Percentiles rank a stretch among this genome's conserved stretches.
Conservation (phyloP, 2,329 filamentous ascomycete genomes). For the Orbilia quercus region DNA sequence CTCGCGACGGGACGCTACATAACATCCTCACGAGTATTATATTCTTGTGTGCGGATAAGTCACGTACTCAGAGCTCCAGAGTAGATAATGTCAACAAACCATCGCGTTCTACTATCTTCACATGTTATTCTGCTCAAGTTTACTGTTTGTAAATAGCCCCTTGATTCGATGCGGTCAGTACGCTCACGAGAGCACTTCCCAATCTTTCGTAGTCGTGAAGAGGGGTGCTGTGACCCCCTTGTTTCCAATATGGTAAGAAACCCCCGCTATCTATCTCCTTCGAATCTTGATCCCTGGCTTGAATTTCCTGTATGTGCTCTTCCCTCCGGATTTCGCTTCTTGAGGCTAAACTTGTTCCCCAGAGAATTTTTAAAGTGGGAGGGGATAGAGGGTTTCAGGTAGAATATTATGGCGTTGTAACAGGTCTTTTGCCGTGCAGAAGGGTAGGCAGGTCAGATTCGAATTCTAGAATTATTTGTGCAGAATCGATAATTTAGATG, state of each 20-base stretch:
- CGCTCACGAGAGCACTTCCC: neutral
- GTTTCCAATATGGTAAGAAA: neutral
- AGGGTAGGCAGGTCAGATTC: too few species aligned
- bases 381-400: slow-evolving; percentile 12
- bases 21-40: neutral
- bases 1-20: slow-evolving; percentile 17
- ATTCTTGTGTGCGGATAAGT: slow-evolving; percentile 13
- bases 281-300: slow-evolving; percentile 3
- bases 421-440: too few species aligned
- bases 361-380: neutral
- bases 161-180: slow-evolving; percentile 9
- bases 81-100: neutral
- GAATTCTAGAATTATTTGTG: too few species aligned
- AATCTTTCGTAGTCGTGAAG: neutral
- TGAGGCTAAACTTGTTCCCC: slow-evolving; percentile 15
- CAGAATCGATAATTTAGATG: too few species aligned
- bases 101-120: slow-evolving; percentile 12
- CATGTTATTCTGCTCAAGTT: too few species aligned
- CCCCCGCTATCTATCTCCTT: slow-evolving; percentile 27
- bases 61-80: too few species aligned
- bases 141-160: too few species aligned
- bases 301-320: neutral
- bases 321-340: slow-evolving; percentile 14
- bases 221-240: slow-evolving; percentile 7
- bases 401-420: slow-evolving; percentile 8